A percentile compares a stretch with the other conserved stretches of the same genome.
phyloP scores from a whole-genome alignment of 176 grass and related monocot species.

The Elymus sibiricus region DNA sequence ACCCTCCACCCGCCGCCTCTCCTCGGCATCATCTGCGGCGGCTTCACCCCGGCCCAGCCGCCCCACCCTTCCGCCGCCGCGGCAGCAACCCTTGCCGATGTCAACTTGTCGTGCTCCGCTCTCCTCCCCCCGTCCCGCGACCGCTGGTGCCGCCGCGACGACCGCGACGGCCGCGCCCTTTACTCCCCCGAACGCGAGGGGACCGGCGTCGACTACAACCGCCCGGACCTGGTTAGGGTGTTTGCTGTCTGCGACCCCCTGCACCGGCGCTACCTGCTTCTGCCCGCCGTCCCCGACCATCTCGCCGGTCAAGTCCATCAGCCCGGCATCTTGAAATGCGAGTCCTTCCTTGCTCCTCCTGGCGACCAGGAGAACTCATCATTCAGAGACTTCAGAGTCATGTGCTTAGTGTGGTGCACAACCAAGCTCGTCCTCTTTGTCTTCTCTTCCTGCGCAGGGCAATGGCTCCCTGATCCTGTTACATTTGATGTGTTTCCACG shows the following conservation, averaged over 20 bases:
- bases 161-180: no score
- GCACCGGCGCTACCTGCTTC: background rate
- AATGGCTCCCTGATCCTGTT: background rate
- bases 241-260: background rate
- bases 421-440: background rate
- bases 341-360: background rate
- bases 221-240: background rate
- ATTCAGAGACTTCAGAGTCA: background rate
- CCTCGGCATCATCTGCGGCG: no score
- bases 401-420: background rate
- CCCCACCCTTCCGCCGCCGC: no score
- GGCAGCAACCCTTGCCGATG: no score
- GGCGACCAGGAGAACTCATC: background rate
- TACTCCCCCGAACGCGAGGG: no score
- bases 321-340: background rate
- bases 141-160: no score
- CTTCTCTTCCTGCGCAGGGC: background rate
- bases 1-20: no score
- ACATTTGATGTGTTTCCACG: background rate
- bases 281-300: background rate
- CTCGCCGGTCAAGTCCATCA: background rate
- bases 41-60: no score
- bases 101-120: no score
- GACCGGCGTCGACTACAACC: no score
- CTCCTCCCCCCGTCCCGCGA: no score